Evolutionary conservation across 768 basidiomycete species (phyloP).

Genomic region (Serpula lacrymans): DNA sequence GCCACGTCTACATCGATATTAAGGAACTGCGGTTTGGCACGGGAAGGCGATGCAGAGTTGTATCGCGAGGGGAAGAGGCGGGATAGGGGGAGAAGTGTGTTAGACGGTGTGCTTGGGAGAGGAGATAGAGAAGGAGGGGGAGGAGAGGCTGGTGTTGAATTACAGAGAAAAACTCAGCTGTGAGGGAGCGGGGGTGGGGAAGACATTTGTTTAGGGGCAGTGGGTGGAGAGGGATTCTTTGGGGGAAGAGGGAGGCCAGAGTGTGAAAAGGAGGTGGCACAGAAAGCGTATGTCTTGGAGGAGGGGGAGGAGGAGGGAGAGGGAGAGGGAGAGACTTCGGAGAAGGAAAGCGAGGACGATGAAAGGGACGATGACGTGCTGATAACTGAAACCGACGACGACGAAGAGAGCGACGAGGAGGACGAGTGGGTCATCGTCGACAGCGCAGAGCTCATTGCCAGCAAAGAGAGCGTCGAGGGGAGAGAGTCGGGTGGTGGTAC

Average conservation of each 20-base stretch:
- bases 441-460: no score
- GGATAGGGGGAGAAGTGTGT: conserved; percentile 22
- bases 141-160: neutral
- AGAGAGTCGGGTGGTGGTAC: no score
- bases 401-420: no score
- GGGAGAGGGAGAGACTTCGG: no score
- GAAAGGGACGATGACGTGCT: no score
- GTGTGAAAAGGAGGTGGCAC: neutral
- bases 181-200: conserved; percentile 19
- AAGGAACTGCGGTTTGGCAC: conserved; percentile 7
- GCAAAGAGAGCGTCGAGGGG: no score
- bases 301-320: no score
- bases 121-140: conserved; percentile 9
- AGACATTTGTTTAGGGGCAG: conserved; percentile 11
- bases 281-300: no score
- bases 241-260: conserved; percentile 23
- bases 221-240: conserved; percentile 17
- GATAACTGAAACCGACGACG: no score
- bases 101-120: conserved; percentile 18
- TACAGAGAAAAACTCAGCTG: conserved; percentile 20
- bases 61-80: conserved; percentile 42
- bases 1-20: neutral
- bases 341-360: no score
- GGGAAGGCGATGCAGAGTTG: conserved; percentile 21
- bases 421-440: no score